A percentile compares a stretch with the other conserved stretches of the same genome.
These are phyloP conservation scores for Fomitopsis pulvina DNA, from an alignment of 768 basidiomycete genomes.

Conservation along the genomic window DNA sequence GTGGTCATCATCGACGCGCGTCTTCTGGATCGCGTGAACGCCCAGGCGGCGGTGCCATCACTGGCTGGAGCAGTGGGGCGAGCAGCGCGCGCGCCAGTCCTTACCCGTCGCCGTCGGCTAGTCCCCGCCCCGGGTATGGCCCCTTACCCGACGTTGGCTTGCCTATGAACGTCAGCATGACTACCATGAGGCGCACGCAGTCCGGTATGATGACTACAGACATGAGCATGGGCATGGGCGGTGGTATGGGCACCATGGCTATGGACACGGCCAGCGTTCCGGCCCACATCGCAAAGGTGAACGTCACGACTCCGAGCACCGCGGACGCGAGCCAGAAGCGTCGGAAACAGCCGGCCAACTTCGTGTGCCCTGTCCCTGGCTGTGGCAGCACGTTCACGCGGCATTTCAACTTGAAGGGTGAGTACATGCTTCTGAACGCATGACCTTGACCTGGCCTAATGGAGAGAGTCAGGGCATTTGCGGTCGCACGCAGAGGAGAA, in stretches of 20 bases:
- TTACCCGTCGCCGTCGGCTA: constrained; percentile 64
- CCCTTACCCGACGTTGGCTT: constrained; percentile 32
- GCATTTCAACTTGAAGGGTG: constrained; percentile 90
- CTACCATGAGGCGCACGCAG: constrained; percentile 10
- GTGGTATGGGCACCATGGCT: constrained; percentile 11
- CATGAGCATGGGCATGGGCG: constrained; percentile 10
- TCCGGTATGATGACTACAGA: constrained; percentile 7
- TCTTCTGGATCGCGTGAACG: constrained; percentile 27
- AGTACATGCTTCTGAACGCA: too few relatives aligned
- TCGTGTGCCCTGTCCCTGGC: constrained; percentile 87
- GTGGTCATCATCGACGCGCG: constrained; percentile 36
- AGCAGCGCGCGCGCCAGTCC: constrained; percentile 41
- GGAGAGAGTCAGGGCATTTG: constrained; percentile 91
- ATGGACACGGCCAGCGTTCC: constrained; percentile 14
- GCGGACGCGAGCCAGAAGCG: constrained; percentile 80
- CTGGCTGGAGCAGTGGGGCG: constrained; percentile 17
- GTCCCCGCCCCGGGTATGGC: constrained; percentile 46
- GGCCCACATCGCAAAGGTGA: constrained; percentile 45
- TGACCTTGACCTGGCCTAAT: too few relatives aligned
- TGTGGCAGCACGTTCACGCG: constrained; percentile 97
- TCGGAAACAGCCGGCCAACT: constrained; percentile 84
- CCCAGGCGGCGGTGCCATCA: constrained; percentile 10
- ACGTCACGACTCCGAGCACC: constrained; percentile 88
- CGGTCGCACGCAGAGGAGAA: constrained; percentile 93
- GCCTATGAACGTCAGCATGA: constrained; percentile 11